Evolutionary conservation across 306 rosid species (phyloP).

Genomic region (Sphenostylis stenocarpa): DNA sequence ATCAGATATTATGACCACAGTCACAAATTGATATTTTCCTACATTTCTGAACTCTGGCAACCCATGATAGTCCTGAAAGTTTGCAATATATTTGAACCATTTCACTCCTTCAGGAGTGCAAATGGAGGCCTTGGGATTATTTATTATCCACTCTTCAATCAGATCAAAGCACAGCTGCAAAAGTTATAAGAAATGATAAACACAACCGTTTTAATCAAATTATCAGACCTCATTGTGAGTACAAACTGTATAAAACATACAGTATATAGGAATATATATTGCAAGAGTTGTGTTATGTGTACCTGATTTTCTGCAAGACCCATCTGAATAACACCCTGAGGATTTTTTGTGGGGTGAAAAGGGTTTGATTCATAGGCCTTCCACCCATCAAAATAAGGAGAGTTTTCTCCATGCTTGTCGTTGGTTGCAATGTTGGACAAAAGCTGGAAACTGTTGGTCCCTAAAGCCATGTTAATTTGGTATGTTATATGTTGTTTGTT

Average conservation of each 20-base stretch:
- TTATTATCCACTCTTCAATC: constrained; percentile 65
- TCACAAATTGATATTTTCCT: background rate
- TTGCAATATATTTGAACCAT: constrained; percentile 59
- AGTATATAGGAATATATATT: background rate
- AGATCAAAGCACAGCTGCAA: constrained; percentile 64
- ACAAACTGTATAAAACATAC: background rate
- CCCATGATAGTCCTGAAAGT: constrained; percentile 91
- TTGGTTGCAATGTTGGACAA: constrained; percentile 74
- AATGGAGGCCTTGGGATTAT: constrained; percentile 71
- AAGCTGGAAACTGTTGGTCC: constrained; percentile 28
- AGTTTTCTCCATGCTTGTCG: constrained; percentile 72
- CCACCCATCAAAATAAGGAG: constrained; percentile 93
- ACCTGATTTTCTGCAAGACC: constrained; percentile 98
- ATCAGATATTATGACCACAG: background rate
- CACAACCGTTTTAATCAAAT: background rate
- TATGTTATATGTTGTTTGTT: background rate
- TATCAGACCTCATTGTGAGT: background rate
- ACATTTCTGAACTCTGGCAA: constrained; percentile 81
- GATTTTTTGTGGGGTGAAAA: constrained; percentile 59
- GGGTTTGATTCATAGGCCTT: constrained; percentile 82
- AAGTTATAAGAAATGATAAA: background rate
- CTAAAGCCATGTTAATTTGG: constrained; percentile 31
- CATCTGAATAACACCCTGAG: constrained; percentile 87
- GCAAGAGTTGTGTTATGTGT: background rate
- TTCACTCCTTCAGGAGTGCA: constrained; percentile 74